Percentiles rank a stretch among this genome's conserved stretches.
Conservation (phyloP, 2,329 filamentous ascomycete genomes). For the Aspergillus sp. region DNA sequence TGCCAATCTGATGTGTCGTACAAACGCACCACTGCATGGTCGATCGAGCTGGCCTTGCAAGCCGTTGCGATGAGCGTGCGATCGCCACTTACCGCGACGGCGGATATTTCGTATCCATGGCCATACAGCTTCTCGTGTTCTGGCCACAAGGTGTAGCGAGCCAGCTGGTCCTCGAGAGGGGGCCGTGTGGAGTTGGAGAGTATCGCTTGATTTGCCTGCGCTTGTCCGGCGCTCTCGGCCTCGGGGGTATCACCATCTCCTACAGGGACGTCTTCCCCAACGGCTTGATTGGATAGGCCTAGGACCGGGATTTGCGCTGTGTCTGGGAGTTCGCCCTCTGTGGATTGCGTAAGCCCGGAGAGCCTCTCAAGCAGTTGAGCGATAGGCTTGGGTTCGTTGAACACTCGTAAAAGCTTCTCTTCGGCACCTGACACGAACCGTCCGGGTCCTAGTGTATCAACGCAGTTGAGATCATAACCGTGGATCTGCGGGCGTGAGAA, state of each 20-base stretch:
- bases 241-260: conserved; percentile 37
- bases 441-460: conserved; percentile 72
- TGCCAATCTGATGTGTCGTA: conserved; percentile 89
- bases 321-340: conserved; percentile 66
- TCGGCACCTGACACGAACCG: conserved; percentile 94
- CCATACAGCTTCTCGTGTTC: conserved; percentile 97
- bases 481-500: conserved; percentile 96
- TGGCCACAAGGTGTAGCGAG: conserved; percentile 90
- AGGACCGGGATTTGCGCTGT: conserved; percentile 94
- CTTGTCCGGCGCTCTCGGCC: conserved; percentile 34
- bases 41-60: conserved; percentile 87
- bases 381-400: conserved; percentile 83
- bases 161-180: conserved; percentile 86
- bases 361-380: conserved; percentile 73
- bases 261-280: conserved; percentile 53
- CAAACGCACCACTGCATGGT: conserved; percentile 90
- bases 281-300: conserved; percentile 93
- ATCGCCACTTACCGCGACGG: conserved; percentile 77
- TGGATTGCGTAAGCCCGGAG: conserved; percentile 60
- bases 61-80: conserved; percentile 82
- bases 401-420: conserved; percentile 96
- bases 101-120: conserved; percentile 95
- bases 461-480: conserved; percentile 95
- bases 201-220: conserved; percentile 27
- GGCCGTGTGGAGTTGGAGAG: conserved; percentile 69